Conservation (phyloP, 2,329 filamentous ascomycete species). For the Dothideomycetes sp. region DNA sequence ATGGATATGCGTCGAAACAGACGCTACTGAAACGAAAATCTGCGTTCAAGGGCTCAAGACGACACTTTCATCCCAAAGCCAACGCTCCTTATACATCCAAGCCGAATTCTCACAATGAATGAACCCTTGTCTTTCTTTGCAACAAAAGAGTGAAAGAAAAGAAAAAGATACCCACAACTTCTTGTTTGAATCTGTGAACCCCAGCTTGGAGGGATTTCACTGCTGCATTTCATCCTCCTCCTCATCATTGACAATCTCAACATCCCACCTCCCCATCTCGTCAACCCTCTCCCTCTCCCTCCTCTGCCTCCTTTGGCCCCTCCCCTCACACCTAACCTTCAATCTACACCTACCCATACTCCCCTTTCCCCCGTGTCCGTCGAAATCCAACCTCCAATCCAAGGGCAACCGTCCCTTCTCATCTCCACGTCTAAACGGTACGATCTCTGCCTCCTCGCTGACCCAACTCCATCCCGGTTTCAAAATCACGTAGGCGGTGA, state of each 20-base stretch:
- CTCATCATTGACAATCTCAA: slow-evolving; percentile 8
- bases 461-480: slow-evolving; percentile 38
- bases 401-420: slow-evolving; percentile 29
- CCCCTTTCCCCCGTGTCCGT: slow-evolving; percentile 27
- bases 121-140: no score
- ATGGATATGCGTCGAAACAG: no score
- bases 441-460: slow-evolving; percentile 28
- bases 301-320: slow-evolving; percentile 17
- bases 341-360: slow-evolving; percentile 33
- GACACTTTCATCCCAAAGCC: no score
- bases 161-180: no score
- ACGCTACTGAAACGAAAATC: no score
- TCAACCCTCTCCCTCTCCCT: slow-evolving; percentile 19
- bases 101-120: no score
- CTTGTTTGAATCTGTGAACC: no score
- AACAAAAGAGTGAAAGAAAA: no score
- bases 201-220: no score
- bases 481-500: slow-evolving; percentile 32
- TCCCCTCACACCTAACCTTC: slow-evolving; percentile 30
- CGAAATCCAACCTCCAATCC: slow-evolving; percentile 36
- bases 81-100: no score
- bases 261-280: slow-evolving; percentile 16
- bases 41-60: no score
- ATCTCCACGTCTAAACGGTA: slow-evolving; percentile 21
- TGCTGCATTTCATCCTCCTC: not conserved